Evolutionary conservation across 805 yeast species (phyloP), one percentile per base, ranked within the genome.

Genomic region (Ogataea minuta): DNA sequence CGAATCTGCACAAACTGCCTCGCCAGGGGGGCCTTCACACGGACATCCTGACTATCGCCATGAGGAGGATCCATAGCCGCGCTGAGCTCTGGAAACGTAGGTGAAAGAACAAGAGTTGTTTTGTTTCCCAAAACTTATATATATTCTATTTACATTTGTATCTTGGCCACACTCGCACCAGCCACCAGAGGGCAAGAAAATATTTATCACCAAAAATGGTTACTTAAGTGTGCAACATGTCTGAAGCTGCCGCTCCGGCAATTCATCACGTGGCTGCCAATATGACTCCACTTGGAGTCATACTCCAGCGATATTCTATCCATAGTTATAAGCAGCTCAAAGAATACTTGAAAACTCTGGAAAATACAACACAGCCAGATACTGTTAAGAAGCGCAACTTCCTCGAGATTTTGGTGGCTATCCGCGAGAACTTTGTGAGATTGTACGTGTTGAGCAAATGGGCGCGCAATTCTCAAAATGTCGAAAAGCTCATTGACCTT

Each of bases 401-500:
- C 38, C 63, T 93, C 27, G 77, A 81, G 23, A 63, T 84, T 41
- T 68, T 93, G 15, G 83, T 91, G 2, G 68, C 71, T 24, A 64
- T 90, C 21, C 74, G 98, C 41, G 89, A 87, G 54, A 93, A 90
- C 53, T 88, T 83, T 56, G 76, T 90, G 44, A 80, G 91, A 59
- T 60, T 90, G 3, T 89, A 87, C 51, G 96, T 95, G 2, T 64
- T 93, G 27, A 76, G 84, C 36, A 90, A 91, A 62, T 93, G 99
- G 99, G 77, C 89, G 3, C 74, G 77, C 9, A 81, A 79, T 23
- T 72, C 90, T 4, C 71, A 77, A 32, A 86, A 83, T 36, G 79
- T 91, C 43, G 78, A 82, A 31, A 73, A 72, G 37, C 69, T 90
- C 46, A 89, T 93, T 40, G 98, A 93, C 64, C 70, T 91, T 14